Evolutionary conservation across 2,329 filamentous ascomycete genomes (phyloP).

Genomic region (Rutstroemia sp.): DNA sequence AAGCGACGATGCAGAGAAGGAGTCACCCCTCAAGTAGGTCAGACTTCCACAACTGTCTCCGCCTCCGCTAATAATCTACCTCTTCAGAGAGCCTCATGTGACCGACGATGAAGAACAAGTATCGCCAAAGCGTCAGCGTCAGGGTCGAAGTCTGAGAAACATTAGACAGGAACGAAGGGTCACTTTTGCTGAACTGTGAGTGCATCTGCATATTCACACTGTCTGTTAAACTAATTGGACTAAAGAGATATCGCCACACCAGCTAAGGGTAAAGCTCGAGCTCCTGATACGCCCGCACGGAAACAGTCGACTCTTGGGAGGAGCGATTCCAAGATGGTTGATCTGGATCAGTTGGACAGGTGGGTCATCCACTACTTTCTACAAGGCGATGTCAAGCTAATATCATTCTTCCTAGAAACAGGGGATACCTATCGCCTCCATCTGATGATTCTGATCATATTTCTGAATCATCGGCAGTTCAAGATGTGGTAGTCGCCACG

Average conservation of each 20-base stretch:
- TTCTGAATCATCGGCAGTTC: background rate
- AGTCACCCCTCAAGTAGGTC: no score
- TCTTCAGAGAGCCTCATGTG: background rate
- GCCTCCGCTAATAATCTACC: background rate
- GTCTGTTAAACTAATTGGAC: background rate
- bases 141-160: background rate
- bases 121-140: conserved; percentile 5
- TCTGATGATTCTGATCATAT: background rate
- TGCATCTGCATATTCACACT: background rate
- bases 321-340: background rate
- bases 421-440: background rate
- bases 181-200: background rate
- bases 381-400: background rate
- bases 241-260: background rate
- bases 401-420: background rate
- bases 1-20: no score
- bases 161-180: background rate
- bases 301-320: no score
- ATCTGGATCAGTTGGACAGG: background rate
- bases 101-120: background rate
- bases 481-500: background rate
- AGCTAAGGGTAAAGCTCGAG: background rate
- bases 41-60: no score
- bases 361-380: background rate
- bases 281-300: background rate